Conservation (phyloP, 148 eudicot genomes). For the Rhododendron henanense region DNA sequence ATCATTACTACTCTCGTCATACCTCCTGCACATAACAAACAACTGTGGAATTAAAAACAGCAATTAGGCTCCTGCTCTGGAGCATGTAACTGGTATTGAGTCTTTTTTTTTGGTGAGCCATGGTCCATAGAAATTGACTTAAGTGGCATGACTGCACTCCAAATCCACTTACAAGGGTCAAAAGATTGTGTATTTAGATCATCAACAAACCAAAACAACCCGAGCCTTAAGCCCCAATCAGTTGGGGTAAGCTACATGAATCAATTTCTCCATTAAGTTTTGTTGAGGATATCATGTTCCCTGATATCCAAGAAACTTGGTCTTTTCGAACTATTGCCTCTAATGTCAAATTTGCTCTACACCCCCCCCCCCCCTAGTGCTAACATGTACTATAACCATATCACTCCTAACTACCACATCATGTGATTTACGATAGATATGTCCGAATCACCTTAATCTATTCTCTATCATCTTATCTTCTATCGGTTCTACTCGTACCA, state of each 20-base stretch:
- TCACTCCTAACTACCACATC: background rate
- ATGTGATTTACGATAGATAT: background rate
- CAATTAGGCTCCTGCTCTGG: background rate
- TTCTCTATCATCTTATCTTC: background rate
- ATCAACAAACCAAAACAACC: too few species aligned
- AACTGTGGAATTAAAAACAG: background rate
- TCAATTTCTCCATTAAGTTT: too few species aligned
- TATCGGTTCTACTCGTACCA: background rate
- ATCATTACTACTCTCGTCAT: background rate
- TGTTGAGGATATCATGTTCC: background rate
- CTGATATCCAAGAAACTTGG: background rate
- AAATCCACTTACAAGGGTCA: background rate
- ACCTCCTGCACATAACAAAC: background rate
- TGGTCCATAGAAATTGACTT: background rate
- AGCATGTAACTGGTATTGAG: background rate
- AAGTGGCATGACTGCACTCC: background rate
- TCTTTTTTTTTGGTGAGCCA: background rate
- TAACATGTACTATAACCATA: background rate
- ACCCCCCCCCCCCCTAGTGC: background rate
- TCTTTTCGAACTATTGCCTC: background rate
- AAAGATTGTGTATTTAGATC: too few species aligned
- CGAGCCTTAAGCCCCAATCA: too few species aligned
- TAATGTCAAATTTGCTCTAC: background rate
- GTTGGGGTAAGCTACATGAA: too few species aligned
- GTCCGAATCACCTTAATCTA: background rate